Base-by-base conservation (phyloP, 1,139 yeast species). In the Nakaseomyces nivariensis region DNA sequence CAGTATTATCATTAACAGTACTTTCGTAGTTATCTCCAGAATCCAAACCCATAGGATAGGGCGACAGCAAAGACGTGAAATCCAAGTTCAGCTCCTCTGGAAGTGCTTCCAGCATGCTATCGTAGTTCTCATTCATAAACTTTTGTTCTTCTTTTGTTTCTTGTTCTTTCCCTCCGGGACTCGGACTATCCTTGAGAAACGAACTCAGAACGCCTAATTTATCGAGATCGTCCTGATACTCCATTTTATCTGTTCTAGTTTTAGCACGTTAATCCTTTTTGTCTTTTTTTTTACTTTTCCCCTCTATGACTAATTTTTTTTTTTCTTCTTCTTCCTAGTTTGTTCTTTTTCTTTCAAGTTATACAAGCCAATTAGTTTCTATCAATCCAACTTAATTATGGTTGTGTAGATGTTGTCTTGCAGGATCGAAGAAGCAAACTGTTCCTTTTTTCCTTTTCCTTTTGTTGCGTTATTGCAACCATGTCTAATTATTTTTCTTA, bases 81-180 rank as follows among this genome's bases (percentile, higher is more conserved):
- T 44, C 49, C 31, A 56, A 46, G 42, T 58, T 58, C 24, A 64
- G 49, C 33, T 59, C 64, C 52, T 65, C 69, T 2, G 69, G 69
- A 29, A 66, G 51, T 13, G 62, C 62, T 52, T 66, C 69, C 44
- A 66, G 50, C 69, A 66, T 66, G 5, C 64, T 51, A 49, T 66
- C 69, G 48, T 65, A 63, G 7, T 58, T 52, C n/a, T 36, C 51
- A 45, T 37, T 43, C 37, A n/a, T 13, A 27, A 41, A 38, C 32
- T 24, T 24, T n/a, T 9, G 26, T 10, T 27, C 45, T 5, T 24
- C 36, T 8, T 31, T 26, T 7, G 45, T 6, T 4, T 6, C 46
- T 25, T 11, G 31, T 43, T 13, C 34, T 43, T 33, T 11, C 38
- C 38, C 24, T 32, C 31, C 38, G 31, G 31, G 38, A 36, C 38